phyloP scores from a whole-genome alignment of 192 early-diverging fungal species.

The Chytriomyces sp. region DNA sequence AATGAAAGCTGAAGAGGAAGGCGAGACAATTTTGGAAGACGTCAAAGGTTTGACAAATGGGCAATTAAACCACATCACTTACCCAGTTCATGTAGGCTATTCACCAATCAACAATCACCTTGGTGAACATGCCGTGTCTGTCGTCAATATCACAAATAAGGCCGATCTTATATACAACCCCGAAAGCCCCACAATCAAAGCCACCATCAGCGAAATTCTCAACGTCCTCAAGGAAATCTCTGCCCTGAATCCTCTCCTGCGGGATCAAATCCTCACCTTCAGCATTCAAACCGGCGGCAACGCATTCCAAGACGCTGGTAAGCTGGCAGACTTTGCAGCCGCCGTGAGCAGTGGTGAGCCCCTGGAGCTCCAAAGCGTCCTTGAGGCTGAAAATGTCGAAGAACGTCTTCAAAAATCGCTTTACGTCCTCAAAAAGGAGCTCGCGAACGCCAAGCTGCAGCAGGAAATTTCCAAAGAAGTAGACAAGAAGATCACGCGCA shows the following conservation, averaged over 20 bases:
- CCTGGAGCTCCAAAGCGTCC: conserved; percentile 85
- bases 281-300: conserved; percentile 95
- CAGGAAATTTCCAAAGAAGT: conserved; percentile 98
- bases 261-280: conserved; percentile 98
- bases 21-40: conserved; percentile 1
- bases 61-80: neutral
- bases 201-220: conserved; percentile 92
- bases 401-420: conserved; percentile 92
- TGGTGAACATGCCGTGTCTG: conserved; percentile 73
- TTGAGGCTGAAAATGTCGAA: conserved; percentile 86
- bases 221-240: conserved; percentile 97
- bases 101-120: conserved; percentile 46
- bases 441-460: conserved; percentile 96
- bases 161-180: conserved; percentile 80
- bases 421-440: conserved; percentile 93
- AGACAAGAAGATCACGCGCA: conserved; percentile 94
- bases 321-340: conserved; percentile 96
- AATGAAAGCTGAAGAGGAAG: neutral
- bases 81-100: conserved; percentile 44
- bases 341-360: conserved; percentile 94
- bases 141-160: conserved; percentile 88
- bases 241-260: conserved; percentile 89
- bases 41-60: neutral
- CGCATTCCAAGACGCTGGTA: conserved; percentile 92
- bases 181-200: conserved; percentile 84